Evolutionary conservation across 805 yeast genomes (phyloP).

Genomic region (Ascoidea asiatica): DNA sequence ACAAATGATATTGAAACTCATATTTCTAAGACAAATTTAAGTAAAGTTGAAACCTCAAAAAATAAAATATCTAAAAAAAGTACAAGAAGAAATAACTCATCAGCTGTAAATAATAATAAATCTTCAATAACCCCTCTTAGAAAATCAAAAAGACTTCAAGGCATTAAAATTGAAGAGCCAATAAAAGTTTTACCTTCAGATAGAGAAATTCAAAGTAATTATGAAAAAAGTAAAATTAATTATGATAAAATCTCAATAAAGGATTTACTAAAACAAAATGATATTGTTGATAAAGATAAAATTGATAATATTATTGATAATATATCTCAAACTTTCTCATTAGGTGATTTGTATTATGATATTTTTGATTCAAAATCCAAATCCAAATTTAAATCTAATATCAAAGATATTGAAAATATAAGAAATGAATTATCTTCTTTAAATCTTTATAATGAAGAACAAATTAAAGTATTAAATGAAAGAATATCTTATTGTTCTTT

Average conservation of each 20-base stretch:
- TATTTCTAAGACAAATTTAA: conserved; percentile 21
- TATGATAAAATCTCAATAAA: conserved; percentile 16
- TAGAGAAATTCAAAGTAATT: conserved; percentile 13
- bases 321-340: conserved; percentile 40
- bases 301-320: conserved; percentile 19
- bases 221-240: conserved; percentile 12
- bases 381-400: conserved; percentile 13
- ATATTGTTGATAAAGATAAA: conserved; percentile 22
- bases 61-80: conserved; percentile 13
- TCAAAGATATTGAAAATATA: conserved; percentile 28
- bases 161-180: conserved; percentile 44
- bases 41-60: conserved; percentile 12
- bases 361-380: conserved; percentile 18
- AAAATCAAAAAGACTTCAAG: conserved; percentile 69
- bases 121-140: conserved; percentile 39
- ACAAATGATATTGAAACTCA: conserved; percentile 40
- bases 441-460: conserved; percentile 47
- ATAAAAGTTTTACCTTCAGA: conserved; percentile 19
- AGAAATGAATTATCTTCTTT: conserved; percentile 43
- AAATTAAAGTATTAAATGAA: conserved; percentile 51
- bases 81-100: conserved; percentile 15
- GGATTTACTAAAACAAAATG: conserved; percentile 30
- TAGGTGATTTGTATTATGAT: conserved; percentile 64
- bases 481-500: conserved; percentile 63
- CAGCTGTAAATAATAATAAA: conserved; percentile 11